phyloP scores from a whole-genome alignment of 2,329 filamentous ascomycete genomes.

The Venturia pyrina region DNA sequence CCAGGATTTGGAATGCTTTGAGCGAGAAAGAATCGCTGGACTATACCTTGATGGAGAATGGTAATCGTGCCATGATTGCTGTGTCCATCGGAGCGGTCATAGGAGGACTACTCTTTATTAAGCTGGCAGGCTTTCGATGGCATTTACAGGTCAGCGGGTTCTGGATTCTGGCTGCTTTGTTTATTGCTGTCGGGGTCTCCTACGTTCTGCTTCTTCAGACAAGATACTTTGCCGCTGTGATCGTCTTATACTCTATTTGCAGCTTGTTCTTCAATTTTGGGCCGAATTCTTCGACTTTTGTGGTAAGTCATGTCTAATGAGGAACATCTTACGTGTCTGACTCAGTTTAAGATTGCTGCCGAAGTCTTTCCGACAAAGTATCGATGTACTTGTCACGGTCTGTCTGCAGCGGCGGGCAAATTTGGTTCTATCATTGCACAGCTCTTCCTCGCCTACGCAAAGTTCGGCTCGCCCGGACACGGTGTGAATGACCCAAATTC shows the following conservation, averaged over 20 bases:
- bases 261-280: conserved; percentile 13
- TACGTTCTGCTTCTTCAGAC: conserved; percentile 11
- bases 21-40: background rate
- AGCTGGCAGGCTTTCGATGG: conserved; percentile 7
- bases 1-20: conserved; percentile 22
- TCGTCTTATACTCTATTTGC: conserved; percentile 10
- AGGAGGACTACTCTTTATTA: conserved; percentile 10
- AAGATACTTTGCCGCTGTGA: conserved; percentile 9
- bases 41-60: conserved; percentile 9
- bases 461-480: conserved; percentile 6
- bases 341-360: background rate
- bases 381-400: conserved; percentile 43
- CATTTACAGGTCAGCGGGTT: conserved; percentile 11
- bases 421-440: conserved; percentile 26
- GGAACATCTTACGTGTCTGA: background rate
- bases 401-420: conserved; percentile 44
- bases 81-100: conserved; percentile 9
- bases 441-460: conserved; percentile 11
- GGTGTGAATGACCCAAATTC: conserved; percentile 11
- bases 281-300: background rate
- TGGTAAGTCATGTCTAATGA: background rate
- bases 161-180: conserved; percentile 9
- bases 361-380: conserved; percentile 48
- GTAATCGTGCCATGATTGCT: conserved; percentile 11
- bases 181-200: conserved; percentile 10